These are phyloP conservation scores for Dothistroma septosporum DNA, from an alignment of 2,329 filamentous ascomycete species.

Conservation along the genomic window DNA sequence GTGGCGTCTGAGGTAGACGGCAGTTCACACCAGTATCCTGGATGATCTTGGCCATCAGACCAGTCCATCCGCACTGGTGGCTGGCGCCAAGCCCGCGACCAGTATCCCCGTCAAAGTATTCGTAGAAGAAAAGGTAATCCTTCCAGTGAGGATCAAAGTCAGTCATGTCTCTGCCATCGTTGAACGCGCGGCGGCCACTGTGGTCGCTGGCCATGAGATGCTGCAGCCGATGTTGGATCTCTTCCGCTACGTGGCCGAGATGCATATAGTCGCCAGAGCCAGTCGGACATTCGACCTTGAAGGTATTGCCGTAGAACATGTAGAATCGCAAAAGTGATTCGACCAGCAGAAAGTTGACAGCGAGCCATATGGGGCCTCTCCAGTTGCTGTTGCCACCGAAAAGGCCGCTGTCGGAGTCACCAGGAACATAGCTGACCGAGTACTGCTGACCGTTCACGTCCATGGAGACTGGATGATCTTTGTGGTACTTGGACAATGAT, in stretches of 20 bases:
- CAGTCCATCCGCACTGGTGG: slow-evolving; percentile 96
- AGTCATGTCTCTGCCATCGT: slow-evolving; percentile 75
- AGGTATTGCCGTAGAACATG: slow-evolving; percentile 85
- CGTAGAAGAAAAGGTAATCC: slow-evolving; percentile 91
- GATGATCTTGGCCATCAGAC: slow-evolving; percentile 91
- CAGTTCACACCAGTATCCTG: slow-evolving; percentile 92
- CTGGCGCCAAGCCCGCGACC: slow-evolving; percentile 86
- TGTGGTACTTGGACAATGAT: slow-evolving; percentile 86
- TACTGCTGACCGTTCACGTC: slow-evolving; percentile 90
- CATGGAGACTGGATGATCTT: slow-evolving; percentile 88
- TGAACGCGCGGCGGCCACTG: slow-evolving; percentile 82
- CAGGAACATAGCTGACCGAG: slow-evolving; percentile 81
- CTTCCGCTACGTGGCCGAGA: slow-evolving; percentile 87
- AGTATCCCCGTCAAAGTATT: slow-evolving; percentile 92
- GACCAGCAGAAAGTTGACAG: slow-evolving; percentile 90
- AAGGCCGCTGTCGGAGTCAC: slow-evolving; percentile 91
- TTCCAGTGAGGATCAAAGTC: slow-evolving; percentile 93
- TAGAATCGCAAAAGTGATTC: slow-evolving; percentile 94
- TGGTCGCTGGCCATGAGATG: slow-evolving; percentile 83
- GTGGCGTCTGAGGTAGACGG: slow-evolving; percentile 86
- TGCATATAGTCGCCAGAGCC: slow-evolving; percentile 95
- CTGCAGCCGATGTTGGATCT: slow-evolving; percentile 89
- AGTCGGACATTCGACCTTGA: slow-evolving; percentile 90
- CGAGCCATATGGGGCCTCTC: slow-evolving; percentile 91
- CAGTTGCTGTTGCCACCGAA: slow-evolving; percentile 98